Percentiles rank a stretch among this genome's conserved stretches.
Evolutionary conservation across 495 filamentous ascomycete genomes (phyloP).

Genomic region (Elasticomyces elasticus): DNA sequence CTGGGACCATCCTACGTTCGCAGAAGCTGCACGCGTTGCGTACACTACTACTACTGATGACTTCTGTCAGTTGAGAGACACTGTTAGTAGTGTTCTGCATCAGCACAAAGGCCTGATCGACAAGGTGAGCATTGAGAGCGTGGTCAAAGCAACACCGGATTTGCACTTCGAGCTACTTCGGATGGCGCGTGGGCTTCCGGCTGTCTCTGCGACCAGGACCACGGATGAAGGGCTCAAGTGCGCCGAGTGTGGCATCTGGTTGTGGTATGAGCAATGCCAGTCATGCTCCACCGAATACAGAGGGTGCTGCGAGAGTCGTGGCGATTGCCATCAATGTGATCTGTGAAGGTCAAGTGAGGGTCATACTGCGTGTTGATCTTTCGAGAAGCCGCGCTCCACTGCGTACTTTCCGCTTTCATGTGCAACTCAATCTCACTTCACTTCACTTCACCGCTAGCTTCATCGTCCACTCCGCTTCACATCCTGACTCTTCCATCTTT

Average conservation of each 20-base stretch:
- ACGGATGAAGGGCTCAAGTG: background rate
- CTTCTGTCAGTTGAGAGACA: background rate
- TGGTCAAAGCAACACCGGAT: background rate
- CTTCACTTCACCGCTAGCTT: no score
- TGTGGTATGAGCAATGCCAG: background rate
- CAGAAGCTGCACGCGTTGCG: background rate
- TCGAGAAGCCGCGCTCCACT: no score
- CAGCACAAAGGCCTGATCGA: background rate
- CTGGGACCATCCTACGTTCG: conserved; percentile 1
- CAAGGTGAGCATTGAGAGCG: background rate
- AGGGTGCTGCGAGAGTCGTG: background rate
- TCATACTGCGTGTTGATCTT: no score
- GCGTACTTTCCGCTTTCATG: no score
- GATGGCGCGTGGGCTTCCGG: background rate
- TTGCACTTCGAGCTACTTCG: background rate
- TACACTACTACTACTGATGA: conserved; percentile 5
- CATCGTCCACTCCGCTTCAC: no score
- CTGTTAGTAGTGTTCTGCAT: background rate
- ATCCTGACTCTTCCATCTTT: no score
- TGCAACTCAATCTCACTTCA: no score
- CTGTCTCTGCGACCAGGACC: background rate
- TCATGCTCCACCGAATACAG: background rate
- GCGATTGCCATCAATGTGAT: conserved; percentile 11
- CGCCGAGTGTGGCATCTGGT: background rate
- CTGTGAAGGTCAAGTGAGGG: no score